Evolutionary conservation across 2,329 filamentous ascomycete genomes (phyloP).

Genomic region (Leptographium lundbergii): DNA sequence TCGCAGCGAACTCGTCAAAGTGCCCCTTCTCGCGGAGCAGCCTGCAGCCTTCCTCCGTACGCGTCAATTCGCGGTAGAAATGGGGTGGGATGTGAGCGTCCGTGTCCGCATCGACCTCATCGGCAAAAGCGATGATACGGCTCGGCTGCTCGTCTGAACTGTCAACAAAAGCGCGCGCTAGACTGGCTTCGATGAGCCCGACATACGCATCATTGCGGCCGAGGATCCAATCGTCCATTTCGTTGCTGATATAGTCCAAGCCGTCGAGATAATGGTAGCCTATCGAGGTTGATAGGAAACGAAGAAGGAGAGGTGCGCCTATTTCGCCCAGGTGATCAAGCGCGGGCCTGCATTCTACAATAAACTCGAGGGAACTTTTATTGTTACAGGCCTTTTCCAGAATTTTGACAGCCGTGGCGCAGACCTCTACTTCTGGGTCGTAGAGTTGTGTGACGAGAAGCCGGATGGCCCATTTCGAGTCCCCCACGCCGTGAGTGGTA

Average conservation of each 20-base stretch:
- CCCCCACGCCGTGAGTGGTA: conserved; percentile 34
- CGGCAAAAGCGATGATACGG: conserved; percentile 46
- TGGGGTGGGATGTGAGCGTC: conserved; percentile 76
- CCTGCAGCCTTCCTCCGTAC: conserved; percentile 84
- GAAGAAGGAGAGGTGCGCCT: conserved; percentile 78
- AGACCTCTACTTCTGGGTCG: conserved; percentile 93
- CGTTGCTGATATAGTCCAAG: conserved; percentile 95
- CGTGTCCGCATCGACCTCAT: conserved; percentile 38
- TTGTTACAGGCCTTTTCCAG: conserved; percentile 95
- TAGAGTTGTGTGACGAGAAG: conserved; percentile 97
- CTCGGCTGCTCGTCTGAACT: conserved; percentile 42
- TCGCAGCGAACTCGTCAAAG: conserved; percentile 84
- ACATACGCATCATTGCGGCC: conserved; percentile 97
- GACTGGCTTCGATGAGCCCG: conserved; percentile 83
- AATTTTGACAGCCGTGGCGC: conserved; percentile 91
- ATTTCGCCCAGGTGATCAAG: conserved; percentile 95
- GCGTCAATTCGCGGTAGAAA: conserved; percentile 90
- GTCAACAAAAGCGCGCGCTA: conserved; percentile 51
- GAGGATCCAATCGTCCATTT: conserved; percentile 99
- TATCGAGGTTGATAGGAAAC: conserved; percentile 90
- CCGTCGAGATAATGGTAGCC: conserved; percentile 96
- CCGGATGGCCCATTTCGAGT: conserved; percentile 92
- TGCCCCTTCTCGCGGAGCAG: conserved; percentile 86
- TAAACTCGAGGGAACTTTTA: conserved; percentile 81
- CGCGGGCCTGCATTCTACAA: conserved; percentile 89